phyloP scores from a whole-genome alignment of 129 eudicot species.

The Lonicera japonica region DNA sequence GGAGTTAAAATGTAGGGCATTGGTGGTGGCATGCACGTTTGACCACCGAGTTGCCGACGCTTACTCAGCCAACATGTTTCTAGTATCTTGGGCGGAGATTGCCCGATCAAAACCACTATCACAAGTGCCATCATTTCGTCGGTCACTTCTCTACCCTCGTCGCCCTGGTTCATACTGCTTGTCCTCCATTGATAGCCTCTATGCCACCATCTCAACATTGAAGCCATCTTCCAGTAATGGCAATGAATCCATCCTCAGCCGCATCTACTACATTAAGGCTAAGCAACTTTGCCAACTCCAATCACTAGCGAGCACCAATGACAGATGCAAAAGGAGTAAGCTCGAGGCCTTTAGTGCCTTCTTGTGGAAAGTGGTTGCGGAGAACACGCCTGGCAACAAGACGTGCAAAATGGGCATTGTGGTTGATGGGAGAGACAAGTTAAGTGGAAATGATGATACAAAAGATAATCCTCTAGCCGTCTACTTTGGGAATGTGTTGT shows the following conservation, averaged over 20 bases:
- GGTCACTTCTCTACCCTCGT: conserved; percentile 44
- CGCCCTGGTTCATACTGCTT: conserved; percentile 19
- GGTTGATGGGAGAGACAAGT: conserved; percentile 15
- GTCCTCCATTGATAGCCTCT: conserved; percentile 16
- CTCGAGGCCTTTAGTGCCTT: conserved; percentile 40
- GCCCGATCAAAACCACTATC: conserved; percentile 29
- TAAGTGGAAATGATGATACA: not conserved
- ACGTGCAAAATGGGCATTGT: conserved; percentile 16
- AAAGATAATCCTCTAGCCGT: not conserved
- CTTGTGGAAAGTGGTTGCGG: conserved; percentile 34
- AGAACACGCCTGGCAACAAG: not conserved
- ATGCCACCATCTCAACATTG: conserved; percentile 19
- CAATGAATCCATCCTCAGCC: conserved; percentile 14
- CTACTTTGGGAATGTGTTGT: conserved; percentile 36
- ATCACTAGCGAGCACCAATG: conserved; percentile 7
- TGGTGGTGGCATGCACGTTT: conserved; percentile 42
- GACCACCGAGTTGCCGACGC: conserved; percentile 54
- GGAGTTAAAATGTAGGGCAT: conserved; percentile 40
- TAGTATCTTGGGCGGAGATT: conserved; percentile 49
- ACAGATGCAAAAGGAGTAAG: conserved; percentile 8
- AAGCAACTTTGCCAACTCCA: conserved; percentile 25
- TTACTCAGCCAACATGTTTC: conserved; percentile 64
- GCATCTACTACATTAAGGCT: conserved; percentile 26
- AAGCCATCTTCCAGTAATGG: not conserved
- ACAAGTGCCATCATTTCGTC: conserved; percentile 38